Evolutionary conservation across 2,329 filamentous ascomycete genomes (phyloP), one percentile per base, ranked within the genome.

Genomic region (Claviceps fusiformis): DNA sequence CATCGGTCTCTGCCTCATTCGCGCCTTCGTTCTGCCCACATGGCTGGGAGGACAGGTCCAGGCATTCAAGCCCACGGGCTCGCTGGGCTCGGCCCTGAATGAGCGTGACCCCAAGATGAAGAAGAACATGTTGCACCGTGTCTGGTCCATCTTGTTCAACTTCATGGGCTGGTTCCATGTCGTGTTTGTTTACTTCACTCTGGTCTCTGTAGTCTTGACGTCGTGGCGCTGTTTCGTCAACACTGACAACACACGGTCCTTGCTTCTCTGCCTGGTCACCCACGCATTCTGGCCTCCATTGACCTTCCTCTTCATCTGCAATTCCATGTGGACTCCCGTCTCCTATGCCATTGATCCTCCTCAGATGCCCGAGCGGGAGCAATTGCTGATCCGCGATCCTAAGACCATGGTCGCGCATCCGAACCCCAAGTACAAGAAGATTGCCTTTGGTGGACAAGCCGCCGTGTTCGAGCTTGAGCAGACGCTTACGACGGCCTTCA

Each of bases 211-310:
- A 39, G 70, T 71, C 7, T 62, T 77, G 51, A 76, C 75, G 2
- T 73, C 73, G 6, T 80, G 75, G 66, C 75, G 75, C 56, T 77
- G 74, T 64, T 74, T 78, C 60, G 63, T 69, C 41, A 61, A 68
- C 17, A 64, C 73, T 29, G 62, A 68, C 24, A 62, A 65, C 5
- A 65, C 68, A 39, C 67, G 67, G 58, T 69, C 71, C 10, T 66
- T 74, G n/a, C 68, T 81, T 17, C 62, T 77, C 50, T 75, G 73
- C 59, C 68, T 85, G 4, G 63, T 84, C 45, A 82, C 79, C 0
- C 79, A 83, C 63, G 79, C 78, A 13, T 79, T 78, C 67, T 84
- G 81, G 81, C 80, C 80, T 6, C 81, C 81, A 0, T 61, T 82
- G 47, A 76, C 78, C 0, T 82, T 80, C 67, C 61, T 81, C 47